These are phyloP conservation scores for Globisporangium lucens DNA, from an alignment of 352 stramenopile genomes.

Conservation along the genomic window DNA sequence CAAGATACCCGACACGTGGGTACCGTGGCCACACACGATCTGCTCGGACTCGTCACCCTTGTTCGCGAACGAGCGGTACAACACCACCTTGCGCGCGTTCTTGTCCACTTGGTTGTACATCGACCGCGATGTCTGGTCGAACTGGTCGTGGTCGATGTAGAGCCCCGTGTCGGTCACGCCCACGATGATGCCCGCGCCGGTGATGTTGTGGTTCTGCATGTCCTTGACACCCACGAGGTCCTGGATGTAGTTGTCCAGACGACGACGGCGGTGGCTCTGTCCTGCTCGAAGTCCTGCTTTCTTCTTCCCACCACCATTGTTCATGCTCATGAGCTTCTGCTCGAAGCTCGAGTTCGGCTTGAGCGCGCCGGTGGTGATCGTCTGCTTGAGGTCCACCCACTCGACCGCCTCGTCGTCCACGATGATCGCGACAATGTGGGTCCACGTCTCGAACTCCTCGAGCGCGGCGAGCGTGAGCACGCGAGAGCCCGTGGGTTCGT, in stretches of 20 bases:
- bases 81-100: slow-evolving; percentile 72
- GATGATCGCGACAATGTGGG: slow-evolving; percentile 39
- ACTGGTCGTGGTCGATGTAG: slow-evolving; percentile 80
- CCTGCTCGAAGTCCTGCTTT: neutral
- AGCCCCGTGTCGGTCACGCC: slow-evolving; percentile 75
- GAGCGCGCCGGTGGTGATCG: slow-evolving; percentile 40
- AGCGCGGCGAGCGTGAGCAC: slow-evolving; percentile 39
- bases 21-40: slow-evolving; percentile 79
- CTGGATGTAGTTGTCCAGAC: slow-evolving; percentile 53
- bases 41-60: slow-evolving; percentile 58
- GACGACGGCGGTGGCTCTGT: slow-evolving; percentile 19
- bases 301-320: neutral
- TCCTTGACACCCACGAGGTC: slow-evolving; percentile 50
- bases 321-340: slow-evolving; percentile 29
- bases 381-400: slow-evolving; percentile 64
- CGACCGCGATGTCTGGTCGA: slow-evolving; percentile 47
- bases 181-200: slow-evolving; percentile 56
- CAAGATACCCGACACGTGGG: slow-evolving; percentile 82
- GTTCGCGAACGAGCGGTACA: slow-evolving; percentile 80
- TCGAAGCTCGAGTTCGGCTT: slow-evolving; percentile 31
- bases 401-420: slow-evolving; percentile 59
- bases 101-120: slow-evolving; percentile 60
- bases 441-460: slow-evolving; percentile 63
- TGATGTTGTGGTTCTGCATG: slow-evolving; percentile 66
- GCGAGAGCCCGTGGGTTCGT: slow-evolving; percentile 20